These are phyloP conservation scores for Escovopsis sp. DNA, from an alignment of 2,329 filamentous ascomycete genomes.

Conservation along the genomic window DNA sequence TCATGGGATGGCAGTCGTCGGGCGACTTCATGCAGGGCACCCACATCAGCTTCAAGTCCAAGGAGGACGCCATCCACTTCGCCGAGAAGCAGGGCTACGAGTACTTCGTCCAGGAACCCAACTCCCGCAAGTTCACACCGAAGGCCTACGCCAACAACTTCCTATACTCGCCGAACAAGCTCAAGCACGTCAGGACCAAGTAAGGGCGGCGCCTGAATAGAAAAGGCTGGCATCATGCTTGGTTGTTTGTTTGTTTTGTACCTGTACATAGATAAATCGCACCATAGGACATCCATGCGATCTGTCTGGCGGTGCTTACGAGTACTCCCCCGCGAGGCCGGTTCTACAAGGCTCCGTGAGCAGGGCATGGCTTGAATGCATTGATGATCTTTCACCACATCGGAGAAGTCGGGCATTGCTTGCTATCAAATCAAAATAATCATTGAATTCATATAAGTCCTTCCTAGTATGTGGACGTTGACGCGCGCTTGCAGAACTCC, in stretches of 20 bases:
- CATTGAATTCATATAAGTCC: too few relatives aligned
- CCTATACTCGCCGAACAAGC: conserved; percentile 65
- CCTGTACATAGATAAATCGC: neutral
- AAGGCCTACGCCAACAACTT: conserved; percentile 99
- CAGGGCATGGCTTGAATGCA: too few relatives aligned
- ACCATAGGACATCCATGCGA: neutral
- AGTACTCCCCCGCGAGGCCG: too few relatives aligned
- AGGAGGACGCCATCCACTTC: conserved; percentile 89
- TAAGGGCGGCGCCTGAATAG: conserved; percentile 24
- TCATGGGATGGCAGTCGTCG: conserved; percentile 98
- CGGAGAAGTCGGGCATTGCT: too few relatives aligned
- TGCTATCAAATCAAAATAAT: too few relatives aligned
- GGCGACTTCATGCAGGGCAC: conserved; percentile 93
- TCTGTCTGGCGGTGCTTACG: too few relatives aligned
- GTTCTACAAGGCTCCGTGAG: too few relatives aligned
- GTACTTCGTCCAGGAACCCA: conserved; percentile 96
- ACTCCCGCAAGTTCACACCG: conserved; percentile 67
- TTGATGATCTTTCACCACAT: too few relatives aligned
- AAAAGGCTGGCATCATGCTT: neutral
- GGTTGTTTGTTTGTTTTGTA: too few relatives aligned
- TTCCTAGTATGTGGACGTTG: too few relatives aligned
- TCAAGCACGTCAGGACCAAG: conserved; percentile 78
- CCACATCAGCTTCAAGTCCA: conserved; percentile 74
- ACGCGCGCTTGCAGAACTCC: too few relatives aligned
- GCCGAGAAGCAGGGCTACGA: conserved; percentile 99